Evolutionary conservation across 495 filamentous ascomycete genomes (phyloP), one percentile per base, ranked within the genome.

Genomic region (Aspergillus haitiensis): DNA sequence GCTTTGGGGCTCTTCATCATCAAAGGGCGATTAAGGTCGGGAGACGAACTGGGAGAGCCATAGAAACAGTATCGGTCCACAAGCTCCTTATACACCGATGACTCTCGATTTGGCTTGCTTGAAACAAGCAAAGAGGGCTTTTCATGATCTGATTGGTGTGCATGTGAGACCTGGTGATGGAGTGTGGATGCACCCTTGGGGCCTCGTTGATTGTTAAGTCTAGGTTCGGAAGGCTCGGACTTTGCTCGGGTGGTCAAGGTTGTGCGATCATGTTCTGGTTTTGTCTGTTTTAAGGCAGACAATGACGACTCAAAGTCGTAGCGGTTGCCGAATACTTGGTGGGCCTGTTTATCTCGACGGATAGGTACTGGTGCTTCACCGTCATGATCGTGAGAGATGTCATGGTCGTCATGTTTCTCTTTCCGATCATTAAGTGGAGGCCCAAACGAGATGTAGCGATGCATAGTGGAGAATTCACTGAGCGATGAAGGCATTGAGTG

Each of bases 281-380:
- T 76, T 9, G 68, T 72, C 59, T 86, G 84, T 64, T 95, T 89
- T n/a, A 92, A 92, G 9, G 90, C 90, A 51, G 79, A 87, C 36
- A 98, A 80, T 1, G 95, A 97, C 36, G 89, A 90, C 47, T 88
- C 85, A 67, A 98, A 97, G 72, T 97, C 93, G 71, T 98, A 98
- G 42, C 94, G 87, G 67, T 89, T 91, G 42, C 90, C 87, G 65
- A 97, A 97, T 37, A 87, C 89, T 68, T 93, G 90, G 34, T 83
- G 87, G 55, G 80, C 80, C 13, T 84, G 82, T 53, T 84, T 82
- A 37, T 86, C 76, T 50, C 82, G 81, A 53, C 77, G 82, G 51
- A 78, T 74, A 44, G 77, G 72, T 67, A 69, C 75, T 39, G 76
- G 63, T n/a, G 71, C 63, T 34, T 78, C 72, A 27, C 68, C 67